Base-by-base conservation (phyloP, 1,284 basidiomycete genomes). In the Salmacisia buchloeana region DNA sequence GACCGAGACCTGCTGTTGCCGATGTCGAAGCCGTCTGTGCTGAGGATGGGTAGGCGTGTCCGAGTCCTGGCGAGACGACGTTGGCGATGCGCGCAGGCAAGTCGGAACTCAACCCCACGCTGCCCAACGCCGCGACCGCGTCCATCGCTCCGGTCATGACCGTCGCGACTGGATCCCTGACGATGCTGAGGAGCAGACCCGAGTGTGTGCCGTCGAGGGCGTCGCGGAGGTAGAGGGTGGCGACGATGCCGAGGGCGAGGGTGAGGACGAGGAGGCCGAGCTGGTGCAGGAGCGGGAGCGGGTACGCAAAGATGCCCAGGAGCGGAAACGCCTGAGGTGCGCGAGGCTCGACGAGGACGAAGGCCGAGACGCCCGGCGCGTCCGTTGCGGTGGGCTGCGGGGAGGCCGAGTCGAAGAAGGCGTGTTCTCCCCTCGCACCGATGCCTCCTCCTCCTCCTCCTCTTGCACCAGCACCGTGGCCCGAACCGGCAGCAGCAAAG, bases 281-380 rank as follows among this genome's bases (percentile, higher is more conserved):
- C 25, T 70, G 69, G 3, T 58, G 21, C 15, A 67, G 61, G 29
- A 70, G 33, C 1, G 63, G 65, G 2, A 64, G 52, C 13, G 63
- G 64, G 10, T 39, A 41, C 1, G 63, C 65, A 25, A 66, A n/a
- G 5, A 66, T 29, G 46, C 67, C 62, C 33, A 63, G 60, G 15
- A 68, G 41, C 4, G 65, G 65, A 60, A 65, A 61, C 57, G 65
- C 63, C 27, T 62, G 63, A 25, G 63, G 59, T 33, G 62, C 45
- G 36, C 58, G 23, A 18, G 69, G 67, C 46, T 63, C 60, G 61
- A 67, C 65, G 31, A 63, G 69, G 18, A 70, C 69, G 34, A 64
- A 66, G 21, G 49, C 25, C 15, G 49, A 29, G 9, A 9, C 34
- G n/a, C n/a, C n/a, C n/a, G n/a, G n/a, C n/a, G n/a, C n/a, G n/a